A percentile compares a stretch with the other conserved stretches of the same genome.
phyloP scores from a whole-genome alignment of 2,329 filamentous ascomycete genomes.

The Thielaviopsis euricoi region DNA sequence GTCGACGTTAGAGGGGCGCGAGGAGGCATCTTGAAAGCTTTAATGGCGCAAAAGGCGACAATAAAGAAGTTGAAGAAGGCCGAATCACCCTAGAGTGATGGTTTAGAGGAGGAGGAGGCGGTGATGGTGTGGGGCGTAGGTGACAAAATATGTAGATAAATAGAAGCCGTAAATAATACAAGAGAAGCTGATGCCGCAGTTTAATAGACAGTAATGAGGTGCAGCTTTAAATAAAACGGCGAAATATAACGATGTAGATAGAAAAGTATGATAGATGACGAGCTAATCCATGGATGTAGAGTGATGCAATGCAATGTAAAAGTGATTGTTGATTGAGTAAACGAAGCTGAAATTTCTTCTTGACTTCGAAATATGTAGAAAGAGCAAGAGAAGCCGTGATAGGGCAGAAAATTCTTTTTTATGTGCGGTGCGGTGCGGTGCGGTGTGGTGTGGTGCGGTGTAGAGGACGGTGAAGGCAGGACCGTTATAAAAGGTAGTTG shows the following conservation, averaged over 20 bases:
- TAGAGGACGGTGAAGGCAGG: background rate
- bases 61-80: background rate
- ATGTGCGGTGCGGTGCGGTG: too few species aligned
- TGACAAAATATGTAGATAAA: background rate
- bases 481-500: background rate
- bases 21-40: conserved; percentile 58
- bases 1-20: conserved; percentile 74
- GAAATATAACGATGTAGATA: background rate
- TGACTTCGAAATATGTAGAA: too few species aligned
- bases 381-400: background rate
- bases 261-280: background rate
- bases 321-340: background rate
- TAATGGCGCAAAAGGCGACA: background rate
- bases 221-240: background rate
- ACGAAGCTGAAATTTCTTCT: background rate
- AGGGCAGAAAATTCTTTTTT: background rate
- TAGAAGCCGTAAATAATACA: background rate
- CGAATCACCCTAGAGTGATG: background rate
- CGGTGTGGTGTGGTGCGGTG: background rate
- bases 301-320: background rate
- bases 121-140: background rate
- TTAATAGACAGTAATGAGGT: background rate
- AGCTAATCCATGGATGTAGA: background rate
- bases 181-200: background rate
- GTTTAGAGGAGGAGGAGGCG: background rate